A percentile compares a stretch with the other conserved stretches of the same genome.
phyloP scores from a whole-genome alignment of 345 rosid species.

The Lenwebbia sp. region DNA sequence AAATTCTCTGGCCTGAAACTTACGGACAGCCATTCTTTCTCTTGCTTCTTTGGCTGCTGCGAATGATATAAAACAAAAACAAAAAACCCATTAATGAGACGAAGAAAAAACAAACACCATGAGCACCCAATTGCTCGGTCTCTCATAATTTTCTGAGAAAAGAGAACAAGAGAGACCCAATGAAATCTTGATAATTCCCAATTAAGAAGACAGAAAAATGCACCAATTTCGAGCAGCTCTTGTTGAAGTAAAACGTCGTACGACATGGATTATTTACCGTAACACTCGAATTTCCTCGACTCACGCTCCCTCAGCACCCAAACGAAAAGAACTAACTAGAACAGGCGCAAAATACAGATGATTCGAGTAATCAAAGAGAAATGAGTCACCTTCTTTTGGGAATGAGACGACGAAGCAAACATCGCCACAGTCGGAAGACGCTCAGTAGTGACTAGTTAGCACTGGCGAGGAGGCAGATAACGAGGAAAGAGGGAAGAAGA shows the following conservation, averaged over 20 bases:
- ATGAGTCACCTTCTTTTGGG: slow-evolving; percentile 14
- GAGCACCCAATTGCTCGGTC: background rate
- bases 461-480: background rate
- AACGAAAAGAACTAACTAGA: background rate
- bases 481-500: background rate
- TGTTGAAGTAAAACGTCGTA: background rate
- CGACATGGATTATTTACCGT: background rate
- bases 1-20: slow-evolving; percentile 74
- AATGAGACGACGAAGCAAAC: slow-evolving; percentile 22
- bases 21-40: slow-evolving; percentile 38
- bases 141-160: background rate
- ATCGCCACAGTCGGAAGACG: background rate
- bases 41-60: slow-evolving; percentile 36
- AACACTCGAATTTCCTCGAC: background rate
- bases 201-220: background rate
- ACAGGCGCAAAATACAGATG: background rate
- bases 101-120: background rate
- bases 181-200: background rate
- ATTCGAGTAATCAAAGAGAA: background rate
- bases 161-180: background rate
- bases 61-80: background rate
- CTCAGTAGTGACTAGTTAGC: background rate
- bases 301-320: background rate
- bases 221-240: background rate
- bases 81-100: background rate